Conservation (phyloP, 768 basidiomycete genomes). For the Grammothele lineata region DNA sequence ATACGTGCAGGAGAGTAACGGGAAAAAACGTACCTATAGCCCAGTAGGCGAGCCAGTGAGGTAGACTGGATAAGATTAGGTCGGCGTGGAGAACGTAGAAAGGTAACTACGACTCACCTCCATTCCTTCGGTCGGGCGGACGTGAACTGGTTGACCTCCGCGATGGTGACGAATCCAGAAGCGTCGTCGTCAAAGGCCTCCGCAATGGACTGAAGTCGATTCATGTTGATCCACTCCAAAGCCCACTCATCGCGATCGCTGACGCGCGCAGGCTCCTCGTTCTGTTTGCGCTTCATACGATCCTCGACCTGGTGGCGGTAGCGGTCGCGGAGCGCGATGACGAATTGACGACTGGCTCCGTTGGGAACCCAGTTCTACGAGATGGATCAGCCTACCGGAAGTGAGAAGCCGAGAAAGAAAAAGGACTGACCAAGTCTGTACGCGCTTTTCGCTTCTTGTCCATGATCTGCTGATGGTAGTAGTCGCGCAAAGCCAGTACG, state of each 20-base stretch:
- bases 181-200: slow-evolving; percentile 40
- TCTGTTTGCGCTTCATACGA: not conserved
- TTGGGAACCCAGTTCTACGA: no score
- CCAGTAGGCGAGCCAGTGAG: slow-evolving; percentile 32
- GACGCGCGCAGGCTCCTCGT: not conserved
- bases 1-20: not conserved
- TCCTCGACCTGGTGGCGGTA: slow-evolving; percentile 21
- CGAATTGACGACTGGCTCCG: not conserved
- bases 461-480: slow-evolving; percentile 25
- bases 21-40: slow-evolving; percentile 23
- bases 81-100: not conserved
- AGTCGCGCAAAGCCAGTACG: slow-evolving; percentile 35
- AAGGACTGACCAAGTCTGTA: no score
- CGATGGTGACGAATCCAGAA: slow-evolving; percentile 32
- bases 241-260: slow-evolving; percentile 21
- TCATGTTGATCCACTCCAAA: slow-evolving; percentile 29
- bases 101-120: slow-evolving; percentile 18
- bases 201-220: slow-evolving; percentile 27
- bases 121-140: slow-evolving; percentile 27
- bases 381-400: no score
- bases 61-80: slow-evolving; percentile 16
- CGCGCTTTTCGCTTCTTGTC: slow-evolving; percentile 1
- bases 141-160: slow-evolving; percentile 32
- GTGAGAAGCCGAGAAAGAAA: no score
- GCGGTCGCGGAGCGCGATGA: slow-evolving; percentile 33